phyloP scores from a whole-genome alignment of 2,329 filamentous ascomycete species.

The Fusarium liriodendri region DNA sequence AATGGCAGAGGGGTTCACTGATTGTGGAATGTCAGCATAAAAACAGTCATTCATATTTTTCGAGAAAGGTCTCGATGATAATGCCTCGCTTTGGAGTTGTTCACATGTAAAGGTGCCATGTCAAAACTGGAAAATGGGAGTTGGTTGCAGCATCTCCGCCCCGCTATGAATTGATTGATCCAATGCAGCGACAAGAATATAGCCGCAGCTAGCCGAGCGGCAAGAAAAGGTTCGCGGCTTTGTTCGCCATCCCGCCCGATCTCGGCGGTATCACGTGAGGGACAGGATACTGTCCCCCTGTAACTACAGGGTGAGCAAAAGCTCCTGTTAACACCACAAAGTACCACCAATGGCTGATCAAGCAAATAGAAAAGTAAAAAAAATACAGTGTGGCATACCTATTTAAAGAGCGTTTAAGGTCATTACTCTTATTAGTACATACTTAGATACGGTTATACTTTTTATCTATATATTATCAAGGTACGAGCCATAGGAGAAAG shows the following conservation, averaged over 20 bases:
- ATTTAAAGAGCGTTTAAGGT: neutral
- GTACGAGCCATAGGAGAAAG: too few relatives aligned
- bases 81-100: too few relatives aligned
- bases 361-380: neutral
- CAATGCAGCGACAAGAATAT: too few relatives aligned
- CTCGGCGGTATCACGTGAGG: neutral
- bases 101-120: too few relatives aligned
- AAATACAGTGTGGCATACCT: neutral
- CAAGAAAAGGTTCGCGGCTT: neutral
- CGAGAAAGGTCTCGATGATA: too few relatives aligned
- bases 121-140: neutral
- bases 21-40: neutral
- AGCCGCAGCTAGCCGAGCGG: neutral
- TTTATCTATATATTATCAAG: too few relatives aligned
- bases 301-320: neutral
- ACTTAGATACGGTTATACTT: too few relatives aligned
- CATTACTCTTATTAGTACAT: neutral
- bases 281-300: neutral
- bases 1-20: neutral
- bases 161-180: neutral
- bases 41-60: neutral
- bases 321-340: neutral
- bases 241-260: neutral
- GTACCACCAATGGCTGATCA: neutral
- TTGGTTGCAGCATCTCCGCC: neutral